Evolutionary conservation across 805 yeast species (phyloP), one percentile per base, ranked within the genome.

Genomic region (Metschnikowia sp.): DNA sequence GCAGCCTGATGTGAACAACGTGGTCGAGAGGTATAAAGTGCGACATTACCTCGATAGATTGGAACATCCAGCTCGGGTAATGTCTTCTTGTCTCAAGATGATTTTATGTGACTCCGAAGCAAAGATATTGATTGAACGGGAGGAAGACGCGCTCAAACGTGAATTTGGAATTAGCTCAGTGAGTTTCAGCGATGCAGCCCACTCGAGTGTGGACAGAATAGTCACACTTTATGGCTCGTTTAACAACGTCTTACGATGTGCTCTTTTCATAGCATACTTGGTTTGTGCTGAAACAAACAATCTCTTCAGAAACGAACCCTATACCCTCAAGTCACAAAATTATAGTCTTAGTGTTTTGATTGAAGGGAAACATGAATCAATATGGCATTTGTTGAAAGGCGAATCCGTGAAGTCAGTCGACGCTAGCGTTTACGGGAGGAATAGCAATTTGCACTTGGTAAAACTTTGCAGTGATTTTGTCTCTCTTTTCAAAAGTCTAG

Each of bases 321-420:
- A 54, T 46, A 71, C 73, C 1, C 61, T 72, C 39, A 69, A 68
- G 43, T 65, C 70, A 2, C 42, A 55, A 30, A 68, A 67, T 47
- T 69, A 68, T 50, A 39, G 41, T 18, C 28, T 60, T 7, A 45
- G 40, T 22, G 50, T 49, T 8, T 41, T 53, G 26, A 36, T 54
- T 7, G 57, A 55, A 40, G 47, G 45, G 7, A 42, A 35, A 7
- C 49, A 43, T n/a, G 33, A 41, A 44, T 41, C 45, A 15, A 34
- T 46, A 11, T 36, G 11, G 30, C 36, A 28, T 8, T 32, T 46
- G 22, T n/a, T 30, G 26, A 37, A 38, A 10, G 42, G 29, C 31
- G 46, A 44, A 13, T 40, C 50, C 7, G 38, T 32, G 10, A 36
- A 32, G 7, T 19, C 42, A 9, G 40, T 46, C 3, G 59, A 55